These are phyloP conservation scores for Cardamine occulta DNA, from an alignment of 345 rosid species.

Conservation along the genomic window DNA sequence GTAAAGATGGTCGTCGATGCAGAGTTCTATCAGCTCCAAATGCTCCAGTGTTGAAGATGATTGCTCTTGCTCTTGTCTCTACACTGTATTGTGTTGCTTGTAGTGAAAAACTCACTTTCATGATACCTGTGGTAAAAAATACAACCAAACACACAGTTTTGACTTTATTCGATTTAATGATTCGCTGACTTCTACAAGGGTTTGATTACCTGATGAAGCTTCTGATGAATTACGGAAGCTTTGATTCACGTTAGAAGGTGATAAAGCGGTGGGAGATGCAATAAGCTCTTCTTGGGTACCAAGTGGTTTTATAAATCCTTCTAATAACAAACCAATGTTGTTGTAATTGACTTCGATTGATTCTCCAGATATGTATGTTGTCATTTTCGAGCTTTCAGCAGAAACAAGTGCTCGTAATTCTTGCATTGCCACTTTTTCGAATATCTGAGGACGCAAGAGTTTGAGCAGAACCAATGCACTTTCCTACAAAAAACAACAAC, in stretches of 20 bases:
- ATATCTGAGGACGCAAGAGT: slow-evolving; percentile 82
- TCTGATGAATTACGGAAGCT: slow-evolving; percentile 57
- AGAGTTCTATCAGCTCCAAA: slow-evolving; percentile 55
- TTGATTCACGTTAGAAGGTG: slow-evolving; percentile 53
- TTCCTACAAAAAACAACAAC: slow-evolving; percentile 55
- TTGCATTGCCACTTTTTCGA: slow-evolving; percentile 78
- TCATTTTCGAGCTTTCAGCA: slow-evolving; percentile 65
- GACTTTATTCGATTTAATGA: neutral
- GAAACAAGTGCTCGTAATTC: slow-evolving; percentile 74
- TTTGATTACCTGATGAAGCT: slow-evolving; percentile 61
- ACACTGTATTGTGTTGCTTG: slow-evolving; percentile 65
- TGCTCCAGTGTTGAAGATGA: slow-evolving; percentile 62
- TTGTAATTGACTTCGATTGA: slow-evolving; percentile 61
- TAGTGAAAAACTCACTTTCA: slow-evolving; percentile 53
- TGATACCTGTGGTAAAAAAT: slow-evolving; percentile 27
- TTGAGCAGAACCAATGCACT: slow-evolving; percentile 79
- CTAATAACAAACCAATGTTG: slow-evolving; percentile 73
- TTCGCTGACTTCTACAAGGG: neutral
- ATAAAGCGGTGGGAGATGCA: slow-evolving; percentile 66
- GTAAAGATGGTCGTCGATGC: slow-evolving; percentile 54
- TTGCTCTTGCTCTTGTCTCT: slow-evolving; percentile 79
- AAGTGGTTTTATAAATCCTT: slow-evolving; percentile 70
- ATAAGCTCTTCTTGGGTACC: slow-evolving; percentile 64
- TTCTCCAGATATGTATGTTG: slow-evolving; percentile 69
- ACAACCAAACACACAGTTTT: neutral